A percentile compares a stretch with the other conserved stretches of the same genome.
Evolutionary conservation across 2,329 filamentous ascomycete genomes (phyloP).

Genomic region (Fusarium subtropicale): DNA sequence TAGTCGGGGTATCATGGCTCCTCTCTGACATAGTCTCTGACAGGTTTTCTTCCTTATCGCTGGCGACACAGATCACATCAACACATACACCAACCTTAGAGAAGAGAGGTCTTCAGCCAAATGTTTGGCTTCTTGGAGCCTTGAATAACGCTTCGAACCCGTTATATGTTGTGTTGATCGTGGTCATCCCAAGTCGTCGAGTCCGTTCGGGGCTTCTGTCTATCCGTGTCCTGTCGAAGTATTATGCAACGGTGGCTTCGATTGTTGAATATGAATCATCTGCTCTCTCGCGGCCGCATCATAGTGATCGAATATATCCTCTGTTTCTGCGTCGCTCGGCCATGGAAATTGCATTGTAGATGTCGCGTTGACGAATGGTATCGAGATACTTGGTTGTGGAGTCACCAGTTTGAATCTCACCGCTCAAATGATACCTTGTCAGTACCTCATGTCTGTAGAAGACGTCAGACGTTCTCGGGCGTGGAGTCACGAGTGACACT

Average conservation of each 20-base stretch:
- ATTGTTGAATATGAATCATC: constrained; percentile 50
- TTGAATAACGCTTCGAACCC: constrained; percentile 57
- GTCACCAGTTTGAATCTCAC: not conserved
- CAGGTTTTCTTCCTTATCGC: constrained; percentile 57
- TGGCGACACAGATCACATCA: constrained; percentile 54
- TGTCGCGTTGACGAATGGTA: constrained; percentile 53
- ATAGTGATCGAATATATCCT: constrained; percentile 53
- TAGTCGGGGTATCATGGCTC: constrained; percentile 51
- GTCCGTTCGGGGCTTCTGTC: constrained; percentile 52
- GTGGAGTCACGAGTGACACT: constrained; percentile 55
- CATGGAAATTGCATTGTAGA: constrained; percentile 57
- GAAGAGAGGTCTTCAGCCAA: constrained; percentile 55
- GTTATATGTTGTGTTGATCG: constrained; percentile 54
- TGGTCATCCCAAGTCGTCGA: constrained; percentile 50
- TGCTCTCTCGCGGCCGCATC: constrained; percentile 50
- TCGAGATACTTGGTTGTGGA: constrained; percentile 55
- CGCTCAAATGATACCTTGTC: constrained; percentile 1
- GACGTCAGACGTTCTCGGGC: constrained; percentile 53
- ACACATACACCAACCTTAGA: constrained; percentile 49
- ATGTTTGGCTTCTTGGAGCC: constrained; percentile 52
- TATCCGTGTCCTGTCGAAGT: constrained; percentile 56
- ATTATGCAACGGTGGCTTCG: constrained; percentile 54
- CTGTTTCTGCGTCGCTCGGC: constrained; percentile 51
- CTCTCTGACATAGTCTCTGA: constrained; percentile 55
- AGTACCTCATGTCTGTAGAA: constrained; percentile 51